Base-by-base conservation (phyloP, 495 filamentous ascomycete genomes). In the Penicillium arizonense region DNA sequence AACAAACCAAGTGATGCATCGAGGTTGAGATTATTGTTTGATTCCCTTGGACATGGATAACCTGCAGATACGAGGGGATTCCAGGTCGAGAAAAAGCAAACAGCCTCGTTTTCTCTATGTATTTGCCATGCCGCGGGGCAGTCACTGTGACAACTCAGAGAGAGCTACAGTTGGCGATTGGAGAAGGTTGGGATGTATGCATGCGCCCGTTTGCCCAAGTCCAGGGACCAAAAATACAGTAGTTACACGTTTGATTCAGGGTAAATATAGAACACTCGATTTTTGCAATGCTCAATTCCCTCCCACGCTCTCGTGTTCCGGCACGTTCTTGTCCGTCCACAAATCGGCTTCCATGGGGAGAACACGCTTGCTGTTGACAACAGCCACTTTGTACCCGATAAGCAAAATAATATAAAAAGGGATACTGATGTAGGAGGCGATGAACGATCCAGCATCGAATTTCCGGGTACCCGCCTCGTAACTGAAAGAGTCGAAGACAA, bases 371-470 rank as follows among this genome's bases (percentile, higher is more conserved):
- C 67, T 78, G 57, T 74, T 79, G 42, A 70, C 76, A 38, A 70
- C 76, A 40, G 67, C 49, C 36, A 82, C 28, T 67, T 90, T 90
- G 62, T 89, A 84, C 3, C 87, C 87, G 30, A 83, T 60, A 61
- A 89, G 81, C 65, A 90, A 74, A 35, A 77, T 67, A 0, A 93
- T 53, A 59, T 88, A 93, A n/a, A 92, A 61, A 4, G 87, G 86
- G 52, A 95, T 87, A 20, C 86, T 87, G 4, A 90, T 77, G 59
- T 91, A 92, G 3, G 83, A 85, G 0, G 87, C 90, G 59, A 94
- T 71, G 62, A 92, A 90, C 47, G 82, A 86, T 57, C 78, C 77
- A 49, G 82, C 79, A 44, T 83, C 73, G 54, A 83, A 78, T 11
- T 72, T 72, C 6, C 77, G 70, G 33, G 76, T 77, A 11, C 53